Evolutionary conservation across 768 basidiomycete genomes (phyloP).

Genomic region (Suillus lakei): DNA sequence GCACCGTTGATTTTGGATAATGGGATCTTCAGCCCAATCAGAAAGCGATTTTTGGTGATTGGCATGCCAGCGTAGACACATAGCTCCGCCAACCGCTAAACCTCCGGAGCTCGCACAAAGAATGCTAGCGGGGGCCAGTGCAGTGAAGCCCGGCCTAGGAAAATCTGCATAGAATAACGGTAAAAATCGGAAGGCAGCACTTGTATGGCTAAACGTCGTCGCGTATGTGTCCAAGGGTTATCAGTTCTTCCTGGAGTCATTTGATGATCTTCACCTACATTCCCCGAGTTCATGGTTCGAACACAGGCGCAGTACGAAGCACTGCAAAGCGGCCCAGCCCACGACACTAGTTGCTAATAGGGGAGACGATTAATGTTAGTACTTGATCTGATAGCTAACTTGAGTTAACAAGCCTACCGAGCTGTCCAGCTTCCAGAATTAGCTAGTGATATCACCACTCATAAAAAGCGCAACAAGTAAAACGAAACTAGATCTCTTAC

Average conservation of each 20-base stretch:
- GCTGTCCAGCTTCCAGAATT: slow-evolving; percentile 1
- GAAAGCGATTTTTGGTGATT: not conserved
- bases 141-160: not conserved
- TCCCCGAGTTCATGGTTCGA: not conserved
- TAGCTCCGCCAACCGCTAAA: not conserved
- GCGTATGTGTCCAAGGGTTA: not conserved
- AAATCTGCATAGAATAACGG: not conserved
- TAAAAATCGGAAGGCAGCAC: not conserved
- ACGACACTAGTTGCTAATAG: not conserved
- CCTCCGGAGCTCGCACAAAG: not conserved
- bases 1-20: not conserved
- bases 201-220: not conserved
- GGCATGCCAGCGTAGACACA: not conserved
- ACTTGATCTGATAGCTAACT: not conserved
- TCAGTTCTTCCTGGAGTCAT: not conserved
- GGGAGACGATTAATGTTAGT: not conserved
- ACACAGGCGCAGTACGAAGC: not conserved
- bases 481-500: not conserved
- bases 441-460: not conserved
- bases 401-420: not conserved
- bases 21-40: not conserved
- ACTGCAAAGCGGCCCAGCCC: not conserved
- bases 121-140: not conserved
- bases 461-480: not conserved
- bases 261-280: not conserved